Conservation (phyloP, 2,329 filamentous ascomycete species). For the Periconia sp. region DNA sequence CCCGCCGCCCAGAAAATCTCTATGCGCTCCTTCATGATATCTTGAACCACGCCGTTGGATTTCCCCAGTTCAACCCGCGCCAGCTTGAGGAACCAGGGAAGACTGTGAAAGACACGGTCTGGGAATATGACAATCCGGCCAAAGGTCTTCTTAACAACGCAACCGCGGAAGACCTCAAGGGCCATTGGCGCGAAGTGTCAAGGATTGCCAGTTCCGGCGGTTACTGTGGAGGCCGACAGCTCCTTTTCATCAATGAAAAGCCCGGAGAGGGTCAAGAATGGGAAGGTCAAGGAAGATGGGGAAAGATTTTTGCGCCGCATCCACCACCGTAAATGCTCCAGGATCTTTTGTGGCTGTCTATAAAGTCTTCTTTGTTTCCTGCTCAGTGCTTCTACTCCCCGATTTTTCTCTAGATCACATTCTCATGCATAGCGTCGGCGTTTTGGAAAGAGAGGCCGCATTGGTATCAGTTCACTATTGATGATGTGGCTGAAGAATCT, state of each 20-base stretch:
- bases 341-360: slow-evolving; percentile 2
- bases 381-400: slow-evolving; percentile 10
- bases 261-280: slow-evolving; percentile 34
- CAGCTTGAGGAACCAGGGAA: slow-evolving; percentile 65
- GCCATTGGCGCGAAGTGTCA: slow-evolving; percentile 45
- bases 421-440: slow-evolving; percentile 30
- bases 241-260: slow-evolving; percentile 55
- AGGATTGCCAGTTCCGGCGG: slow-evolving; percentile 58
- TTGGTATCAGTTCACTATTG: too few relatives aligned
- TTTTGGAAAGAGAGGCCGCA: slow-evolving; percentile 6
- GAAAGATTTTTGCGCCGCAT: slow-evolving; percentile 33
- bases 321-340: slow-evolving; percentile 16
- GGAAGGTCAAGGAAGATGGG: slow-evolving; percentile 41
- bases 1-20: slow-evolving; percentile 70
- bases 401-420: not conserved
- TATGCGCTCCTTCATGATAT: slow-evolving; percentile 66
- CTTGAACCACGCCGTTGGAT: slow-evolving; percentile 60
- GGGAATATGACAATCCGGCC: slow-evolving; percentile 50
- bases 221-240: slow-evolving; percentile 62
- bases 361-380: slow-evolving; percentile 9
- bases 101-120: slow-evolving; percentile 58
- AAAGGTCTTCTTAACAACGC: slow-evolving; percentile 30
- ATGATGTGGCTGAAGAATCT: too few relatives aligned
- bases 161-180: slow-evolving; percentile 28
- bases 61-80: slow-evolving; percentile 67